A percentile compares a stretch with the other conserved stretches of the same genome.
Conservation (phyloP, 306 rosid genomes). For the Spatholobus suberectus region DNA sequence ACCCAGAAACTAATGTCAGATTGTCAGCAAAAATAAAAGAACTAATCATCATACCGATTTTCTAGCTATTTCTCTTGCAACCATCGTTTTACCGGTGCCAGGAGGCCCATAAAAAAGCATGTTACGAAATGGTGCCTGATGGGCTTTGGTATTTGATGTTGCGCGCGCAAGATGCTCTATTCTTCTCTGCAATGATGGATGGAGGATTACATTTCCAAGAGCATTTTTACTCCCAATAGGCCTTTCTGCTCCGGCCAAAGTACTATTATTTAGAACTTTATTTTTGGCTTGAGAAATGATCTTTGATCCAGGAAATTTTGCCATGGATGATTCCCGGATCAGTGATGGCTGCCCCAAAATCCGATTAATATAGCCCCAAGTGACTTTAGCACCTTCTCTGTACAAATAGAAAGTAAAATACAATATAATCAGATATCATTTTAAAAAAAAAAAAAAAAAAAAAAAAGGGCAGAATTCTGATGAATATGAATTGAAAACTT, state of each 20-base stretch:
- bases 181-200: slow-evolving; percentile 87
- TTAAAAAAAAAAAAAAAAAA: neutral
- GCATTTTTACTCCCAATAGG: slow-evolving; percentile 58
- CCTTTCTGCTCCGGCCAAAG: slow-evolving; percentile 56
- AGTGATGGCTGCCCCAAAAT: slow-evolving; percentile 98
- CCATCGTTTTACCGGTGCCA: slow-evolving; percentile 99
- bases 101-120: slow-evolving; percentile 99
- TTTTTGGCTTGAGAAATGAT: slow-evolving; percentile 70
- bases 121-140: slow-evolving; percentile 97
- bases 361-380: slow-evolving; percentile 96
- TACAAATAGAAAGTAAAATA: slow-evolving; percentile 30
- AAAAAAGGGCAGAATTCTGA: neutral
- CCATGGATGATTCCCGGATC: slow-evolving; percentile 94
- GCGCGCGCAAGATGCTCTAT: slow-evolving; percentile 93
- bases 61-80: slow-evolving; percentile 95
- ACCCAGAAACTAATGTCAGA: neutral
- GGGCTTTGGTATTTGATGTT: slow-evolving; percentile 90
- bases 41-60: slow-evolving; percentile 69
- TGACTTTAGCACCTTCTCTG: slow-evolving; percentile 97
- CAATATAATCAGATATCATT: slow-evolving; percentile 40
- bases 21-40: slow-evolving; percentile 30
- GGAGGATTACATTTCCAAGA: slow-evolving; percentile 81
- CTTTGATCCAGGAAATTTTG: slow-evolving; percentile 83
- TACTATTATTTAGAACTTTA: slow-evolving; percentile 59
- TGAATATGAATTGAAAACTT: neutral